Evolutionary conservation across 1,284 basidiomycete species (phyloP), one percentile per base, ranked within the genome.

Genomic region (Vanrija sp.): DNA sequence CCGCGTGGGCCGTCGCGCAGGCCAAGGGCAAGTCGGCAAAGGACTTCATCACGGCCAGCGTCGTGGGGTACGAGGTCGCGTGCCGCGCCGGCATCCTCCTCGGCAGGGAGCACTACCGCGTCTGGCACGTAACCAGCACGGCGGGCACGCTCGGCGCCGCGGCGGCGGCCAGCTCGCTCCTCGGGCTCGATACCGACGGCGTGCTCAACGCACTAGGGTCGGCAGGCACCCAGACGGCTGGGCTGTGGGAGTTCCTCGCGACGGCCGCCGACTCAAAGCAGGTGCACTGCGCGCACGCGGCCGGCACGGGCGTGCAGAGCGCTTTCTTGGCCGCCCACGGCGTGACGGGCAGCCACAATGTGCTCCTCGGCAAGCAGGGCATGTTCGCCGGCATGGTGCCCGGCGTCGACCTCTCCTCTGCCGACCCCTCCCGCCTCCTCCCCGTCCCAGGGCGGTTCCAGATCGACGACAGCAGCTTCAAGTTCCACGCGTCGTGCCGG

Each of bases 401-500:
- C 42, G 49, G 49, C 7, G 31, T 31, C 31, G 31, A 9, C 12
- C 15, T 31, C 8, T 6, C 31, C 6, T 15, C 27, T 9, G 42
- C 49, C 2, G 49, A 50, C 42, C 31, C 31, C 5, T 6, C 14
- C n/a, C 31, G 31, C 6, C 42, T 50, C 16, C 49, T 50, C 35
- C 41, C 42, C n/a, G 36, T 44, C 4, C 42, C 44, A n/a, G 42
- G 42, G 15, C n/a, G 27, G 31, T 50, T 42, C 42, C 42, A 50
- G 42, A 43, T 50, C 41, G 49, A 50, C 42, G 49, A 35, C 12
- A 44, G 42, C 35, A 44, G 41, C 42, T 50, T 44, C 49, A 50
- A 50, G 49, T 50, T 45, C 49, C 49, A 50, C 49, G 20, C 49
- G 23, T 50, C 49, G 41, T 50, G 49, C 36, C 42, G 49, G 23